These are phyloP conservation scores for Xerocomellus intermedius DNA, from an alignment of 768 basidiomycete genomes.

Conservation along the genomic window DNA sequence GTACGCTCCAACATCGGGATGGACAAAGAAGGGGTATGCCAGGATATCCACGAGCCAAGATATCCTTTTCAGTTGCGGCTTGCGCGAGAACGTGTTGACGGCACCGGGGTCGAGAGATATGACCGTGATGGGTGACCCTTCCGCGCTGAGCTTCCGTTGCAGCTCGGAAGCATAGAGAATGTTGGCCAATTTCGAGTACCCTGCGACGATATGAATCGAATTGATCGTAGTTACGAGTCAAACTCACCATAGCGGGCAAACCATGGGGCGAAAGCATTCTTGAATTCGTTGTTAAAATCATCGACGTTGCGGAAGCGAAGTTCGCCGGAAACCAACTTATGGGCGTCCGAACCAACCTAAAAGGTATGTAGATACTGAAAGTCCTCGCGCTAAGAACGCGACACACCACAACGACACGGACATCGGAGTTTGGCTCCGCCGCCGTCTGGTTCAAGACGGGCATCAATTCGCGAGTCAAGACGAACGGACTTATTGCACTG, in stretches of 20 bases:
- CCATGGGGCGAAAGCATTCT: constrained; percentile 11
- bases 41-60: constrained; percentile 21
- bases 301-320: constrained; percentile 32
- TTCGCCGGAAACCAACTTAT: constrained; percentile 21
- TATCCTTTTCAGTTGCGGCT: constrained; percentile 16
- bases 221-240: rapidly evolving
- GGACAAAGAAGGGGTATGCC: constrained; percentile 17
- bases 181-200: constrained; percentile 49
- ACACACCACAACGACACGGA: constrained; percentile 58
- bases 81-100: constrained; percentile 31
- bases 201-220: constrained; percentile 28
- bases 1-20: constrained; percentile 25
- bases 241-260: constrained; percentile 35
- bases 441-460: constrained; percentile 54
- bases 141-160: constrained; percentile 40
- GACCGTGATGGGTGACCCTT: constrained; percentile 29
- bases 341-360: constrained; percentile 36
- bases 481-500: constrained; percentile 53
- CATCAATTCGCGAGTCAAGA: constrained; percentile 53
- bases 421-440: constrained; percentile 47
- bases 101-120: constrained; percentile 32
- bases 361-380: neutral
- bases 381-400: neutral
- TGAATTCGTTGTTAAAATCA: constrained; percentile 38
- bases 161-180: constrained; percentile 50